Evolutionary conservation across 441 rosid genomes (phyloP).

Genomic region (Sinapis alba): DNA sequence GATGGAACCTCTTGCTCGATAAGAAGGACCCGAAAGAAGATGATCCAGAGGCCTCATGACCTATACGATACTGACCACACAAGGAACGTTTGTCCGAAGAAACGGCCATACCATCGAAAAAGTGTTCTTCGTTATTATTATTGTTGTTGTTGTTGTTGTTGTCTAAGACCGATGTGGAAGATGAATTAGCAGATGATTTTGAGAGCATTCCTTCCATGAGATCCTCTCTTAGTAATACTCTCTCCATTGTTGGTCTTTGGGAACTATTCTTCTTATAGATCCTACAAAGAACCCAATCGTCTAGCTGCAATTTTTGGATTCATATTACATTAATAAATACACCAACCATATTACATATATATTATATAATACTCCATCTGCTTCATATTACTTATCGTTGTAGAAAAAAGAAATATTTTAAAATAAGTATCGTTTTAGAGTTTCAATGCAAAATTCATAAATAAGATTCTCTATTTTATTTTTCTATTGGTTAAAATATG

Average conservation of each 20-base stretch:
- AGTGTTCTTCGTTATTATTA: conserved; percentile 48
- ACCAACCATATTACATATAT: not conserved
- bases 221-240: conserved; percentile 47
- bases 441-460: too few species aligned
- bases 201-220: conserved; percentile 58
- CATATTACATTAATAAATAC: not conserved
- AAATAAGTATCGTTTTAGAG: too few species aligned
- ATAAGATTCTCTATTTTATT: too few species aligned
- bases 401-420: too few species aligned
- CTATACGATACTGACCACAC: conserved; percentile 51
- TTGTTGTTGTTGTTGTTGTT: conserved; percentile 42
- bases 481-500: too few species aligned
- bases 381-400: too few species aligned
- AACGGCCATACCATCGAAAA: conserved; percentile 66
- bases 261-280: conserved; percentile 76
- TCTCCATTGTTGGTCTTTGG: conserved; percentile 59
- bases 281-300: conserved; percentile 91
- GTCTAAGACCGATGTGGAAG: conserved; percentile 49
- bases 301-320: conserved; percentile 53
- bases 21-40: conserved; percentile 42
- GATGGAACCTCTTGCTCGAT: conserved; percentile 55
- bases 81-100: conserved; percentile 41
- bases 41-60: conserved; percentile 42
- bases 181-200: conserved; percentile 40
- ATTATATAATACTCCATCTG: not conserved